Conservation (phyloP, 306 rosid genomes). For the Rubus idaeus region DNA sequence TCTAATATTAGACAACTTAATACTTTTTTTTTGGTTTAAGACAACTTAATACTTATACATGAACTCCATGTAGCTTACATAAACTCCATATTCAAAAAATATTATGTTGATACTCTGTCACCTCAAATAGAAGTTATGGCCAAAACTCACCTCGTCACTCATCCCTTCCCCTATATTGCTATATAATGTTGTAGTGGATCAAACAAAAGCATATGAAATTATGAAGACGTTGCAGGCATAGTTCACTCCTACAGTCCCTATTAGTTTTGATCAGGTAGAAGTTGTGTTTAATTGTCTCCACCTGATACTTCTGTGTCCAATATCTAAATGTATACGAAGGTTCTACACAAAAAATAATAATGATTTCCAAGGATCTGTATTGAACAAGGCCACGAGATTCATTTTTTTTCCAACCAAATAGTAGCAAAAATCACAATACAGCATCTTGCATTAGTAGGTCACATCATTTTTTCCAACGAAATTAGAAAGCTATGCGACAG, state of each 20-base stretch:
- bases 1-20: no score
- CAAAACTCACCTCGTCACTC: no score
- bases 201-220: not conserved
- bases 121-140: no score
- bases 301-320: no score
- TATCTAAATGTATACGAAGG: no score
- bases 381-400: not conserved
- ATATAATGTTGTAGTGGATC: no score
- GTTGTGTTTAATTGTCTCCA: not conserved
- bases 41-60: no score
- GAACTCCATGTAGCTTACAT: no score
- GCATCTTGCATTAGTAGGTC: not conserved
- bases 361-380: not conserved
- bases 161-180: no score
- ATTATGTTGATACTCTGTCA: no score
- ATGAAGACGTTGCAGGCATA: not conserved
- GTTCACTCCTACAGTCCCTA: not conserved
- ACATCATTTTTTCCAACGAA: not conserved
- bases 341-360: not conserved
- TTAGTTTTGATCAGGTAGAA: not conserved
- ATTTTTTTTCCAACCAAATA: not conserved
- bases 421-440: not conserved
- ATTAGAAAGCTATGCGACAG: not conserved
- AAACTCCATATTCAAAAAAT: no score
- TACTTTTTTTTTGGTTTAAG: no score